A percentile compares a stretch with the other conserved stretches of the same genome.
Evolutionary conservation across 129 eudicot genomes (phyloP).

Genomic region (Solidago caesia): DNA sequence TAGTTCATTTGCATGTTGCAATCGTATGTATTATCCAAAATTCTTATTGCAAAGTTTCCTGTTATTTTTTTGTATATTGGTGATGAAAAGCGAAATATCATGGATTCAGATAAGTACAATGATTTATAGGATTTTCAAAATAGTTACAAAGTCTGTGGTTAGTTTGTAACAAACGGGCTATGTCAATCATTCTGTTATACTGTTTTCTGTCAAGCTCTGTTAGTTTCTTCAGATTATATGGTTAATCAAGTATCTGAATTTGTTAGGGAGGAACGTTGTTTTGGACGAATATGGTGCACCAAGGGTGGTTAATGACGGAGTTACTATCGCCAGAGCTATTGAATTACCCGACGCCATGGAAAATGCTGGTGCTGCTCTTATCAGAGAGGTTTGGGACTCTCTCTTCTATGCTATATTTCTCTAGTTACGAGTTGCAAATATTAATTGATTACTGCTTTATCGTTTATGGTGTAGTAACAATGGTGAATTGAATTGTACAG

Average conservation of each 20-base stretch:
- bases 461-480: background rate
- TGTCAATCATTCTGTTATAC: background rate
- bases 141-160: background rate
- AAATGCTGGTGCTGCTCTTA: slow-evolving; percentile 92
- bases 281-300: slow-evolving; percentile 86
- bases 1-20: too few relatives aligned
- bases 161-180: background rate
- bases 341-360: slow-evolving; percentile 94
- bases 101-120: too few relatives aligned
- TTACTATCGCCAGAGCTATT: slow-evolving; percentile 86
- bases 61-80: too few relatives aligned
- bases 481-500: slow-evolving; percentile 31
- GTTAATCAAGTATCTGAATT: background rate
- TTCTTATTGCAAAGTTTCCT: too few relatives aligned
- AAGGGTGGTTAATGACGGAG: slow-evolving; percentile 88
- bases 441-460: background rate
- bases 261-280: slow-evolving; percentile 82
- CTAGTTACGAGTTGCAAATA: background rate
- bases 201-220: background rate
- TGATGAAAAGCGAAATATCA: too few relatives aligned
- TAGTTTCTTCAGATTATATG: background rate
- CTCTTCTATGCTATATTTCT: background rate
- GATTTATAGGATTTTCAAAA: too few relatives aligned
- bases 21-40: too few relatives aligned
- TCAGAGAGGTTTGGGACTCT: slow-evolving; percentile 60